Base-by-base conservation (phyloP, 148 eudicot species). In the Rhododendron ferrugineum region DNA sequence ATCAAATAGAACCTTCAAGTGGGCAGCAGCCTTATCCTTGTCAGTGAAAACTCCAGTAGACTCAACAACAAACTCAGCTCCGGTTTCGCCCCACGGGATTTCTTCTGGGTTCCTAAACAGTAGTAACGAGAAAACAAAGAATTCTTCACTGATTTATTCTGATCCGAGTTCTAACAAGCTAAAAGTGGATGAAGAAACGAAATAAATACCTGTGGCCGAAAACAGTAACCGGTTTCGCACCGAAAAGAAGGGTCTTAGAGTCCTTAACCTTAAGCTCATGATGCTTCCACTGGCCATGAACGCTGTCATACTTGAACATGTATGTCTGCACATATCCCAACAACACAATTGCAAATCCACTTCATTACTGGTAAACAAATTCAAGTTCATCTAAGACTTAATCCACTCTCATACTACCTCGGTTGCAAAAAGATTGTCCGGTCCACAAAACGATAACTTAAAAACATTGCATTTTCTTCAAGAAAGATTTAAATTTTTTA, bases 1-100 rank as follows among this genome's bases (percentile, higher is more conserved):
- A 82, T 5, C 40, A 58, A 23, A 54, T 76, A 13, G 23, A 75
- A 94, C 96, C 96, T 92, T 92, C 91, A 94, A 94, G 83, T 80
- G 83, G 70, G 83, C 83, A 80, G 83, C 93, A 85, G 93, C 96
- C 87, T 94, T 94, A 18, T 89, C 94, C 87, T 91, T 94, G 85
- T 94, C 94, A 18, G 93, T 94, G 91, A 94, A 94, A 76, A 94
- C 94, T 72, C 96, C 94, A 84, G 96, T 91, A 44, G 94, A 94
- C 86, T 94, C 96, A 28, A 94, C 94, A 82, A 94, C 92, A 89
- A 74, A 93, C 37, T 93, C 94, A 50, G 94, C 96, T 77, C 94
- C 96, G 83, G 91, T 85, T 80, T 87, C 88, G 56, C 87, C 90
- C 96, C 94, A 93, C 42, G 96, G 96, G 62, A 93, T 93, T 88